Base-by-base conservation (phyloP, 1,139 yeast genomes). In the Suhomyces guaymorum region DNA sequence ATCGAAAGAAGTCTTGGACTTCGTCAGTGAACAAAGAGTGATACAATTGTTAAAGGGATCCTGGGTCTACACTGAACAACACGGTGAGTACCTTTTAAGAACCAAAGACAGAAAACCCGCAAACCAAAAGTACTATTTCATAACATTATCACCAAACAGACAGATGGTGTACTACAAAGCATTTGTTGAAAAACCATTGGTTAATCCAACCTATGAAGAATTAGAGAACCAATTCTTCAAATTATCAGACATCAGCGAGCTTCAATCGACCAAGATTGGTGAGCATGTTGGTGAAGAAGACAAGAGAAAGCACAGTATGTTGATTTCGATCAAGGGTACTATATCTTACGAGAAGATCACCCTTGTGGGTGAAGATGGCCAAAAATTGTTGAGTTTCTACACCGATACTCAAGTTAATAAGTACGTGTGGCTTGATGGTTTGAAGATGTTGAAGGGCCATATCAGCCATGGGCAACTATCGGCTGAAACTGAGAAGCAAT, bases 401-500 rank as follows among this genome's bases (percentile, higher is more conserved):
- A 76, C 86, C 6, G 92, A 85, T 44, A 82, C 89, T 5, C 75
- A 77, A 42, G 88, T 82, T 33, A 74, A 78, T 40, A 80, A 84
- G 34, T 77, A 75, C 39, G 78, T 82, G 8, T 87, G 95, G 94
- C 66, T 82, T 29, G 95, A 87, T 59, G 96, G 95, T 1, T 59
- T 87, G 38, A 79, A 78, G 54, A 68, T 86, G 73, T 65, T 84
- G 46, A 63, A 61, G 43, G 69, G 68, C 3, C 51, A 57, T 47
- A 55, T 52, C 5, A 52, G 54, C 19, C 54, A 53, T 4, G 65
- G 64, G 13, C 60, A 62, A 31, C 63, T 81, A 28, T 80, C 90
- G 0, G 59, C 58, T 2, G 86, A 79, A 19, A 78, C 94, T 4
- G 70, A 70, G 35, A 63, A 60, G 30, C 90, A 84, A 51, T 66